Base-by-base conservation (phyloP, 306 rosid genomes). In the Rosa lucieae region DNA sequence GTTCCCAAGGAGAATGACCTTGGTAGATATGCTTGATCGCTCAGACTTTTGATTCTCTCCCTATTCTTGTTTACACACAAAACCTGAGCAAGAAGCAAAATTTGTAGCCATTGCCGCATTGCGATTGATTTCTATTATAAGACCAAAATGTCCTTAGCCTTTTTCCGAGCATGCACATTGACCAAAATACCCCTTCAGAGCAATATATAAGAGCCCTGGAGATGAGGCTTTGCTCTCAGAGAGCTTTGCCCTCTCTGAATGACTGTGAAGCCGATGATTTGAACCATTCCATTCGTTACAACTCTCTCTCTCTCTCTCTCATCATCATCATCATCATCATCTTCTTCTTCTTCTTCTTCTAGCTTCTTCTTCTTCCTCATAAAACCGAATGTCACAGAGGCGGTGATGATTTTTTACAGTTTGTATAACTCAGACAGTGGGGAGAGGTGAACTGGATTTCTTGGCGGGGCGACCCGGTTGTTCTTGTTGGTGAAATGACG, bases 1-100 rank as follows among this genome's bases (percentile, higher is more conserved):
- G 81, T 93, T 93, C 79, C 98, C 98, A 0, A 87, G 97, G 82
- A 87, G 92, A 79, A 87, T 91, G 90, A 89, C 95, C 1, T 76
- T 79, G 49, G 87, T 75, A 10, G 97, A 92, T 70, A 90, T 92
- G 97, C 93, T 90, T 73, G 97, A 86, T 55, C 89, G 95, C 5
- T 13, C 48, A 0, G 93, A 91, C 78, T 79, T 89, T 13, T 63
- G 68, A 63, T 63, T 26, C 15, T 59, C 1, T 23, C 23, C 66
- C 37, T 59, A 26, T 58, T 56, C 26, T n/a, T 58, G 11, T 59
- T 59, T 26, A 3, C 66, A 59, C 14, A 21, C 66, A 59, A 7
- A 55, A 23, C 20, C 61, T n/a, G 21, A 18, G 21, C 23, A 53
- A 20, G 61, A 53, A 53, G 61, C 14, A 14, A 53, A 53, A 17